These are phyloP conservation scores for Leonotis leonurus DNA, from an alignment of 257 asterid genomes.

Conservation along the genomic window DNA sequence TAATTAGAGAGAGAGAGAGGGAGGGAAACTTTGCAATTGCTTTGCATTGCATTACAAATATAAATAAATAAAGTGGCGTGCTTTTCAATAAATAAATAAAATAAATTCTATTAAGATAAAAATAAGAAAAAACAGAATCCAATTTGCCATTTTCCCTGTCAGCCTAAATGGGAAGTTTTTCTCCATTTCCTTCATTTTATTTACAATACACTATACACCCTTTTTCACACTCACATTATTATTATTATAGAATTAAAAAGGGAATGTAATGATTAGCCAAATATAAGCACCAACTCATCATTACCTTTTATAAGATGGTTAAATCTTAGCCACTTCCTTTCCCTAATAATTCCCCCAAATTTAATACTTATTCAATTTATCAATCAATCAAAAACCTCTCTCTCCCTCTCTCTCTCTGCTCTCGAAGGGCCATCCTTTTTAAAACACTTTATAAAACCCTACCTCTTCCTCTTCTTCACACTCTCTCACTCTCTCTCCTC, in stretches of 20 bases:
- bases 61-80: too few relatives aligned
- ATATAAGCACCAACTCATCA: slow-evolving; percentile 53
- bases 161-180: not conserved
- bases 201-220: not conserved
- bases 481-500: not conserved
- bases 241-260: not conserved
- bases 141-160: slow-evolving; percentile 7
- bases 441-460: slow-evolving; percentile 17
- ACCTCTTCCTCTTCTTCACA: not conserved
- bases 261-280: slow-evolving; percentile 40
- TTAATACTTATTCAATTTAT: slow-evolving; percentile 9
- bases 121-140: not conserved
- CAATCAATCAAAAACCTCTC: not conserved
- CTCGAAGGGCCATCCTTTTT: slow-evolving; percentile 15
- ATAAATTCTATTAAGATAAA: too few relatives aligned
- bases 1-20: not conserved
- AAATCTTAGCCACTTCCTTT: slow-evolving; percentile 30
- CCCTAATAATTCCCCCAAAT: slow-evolving; percentile 36
- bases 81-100: too few relatives aligned
- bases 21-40: not conserved
- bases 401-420: not conserved
- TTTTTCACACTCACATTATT: not conserved
- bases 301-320: slow-evolving; percentile 39
- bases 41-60: too few relatives aligned
- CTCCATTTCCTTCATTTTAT: not conserved